Base-by-base conservation (phyloP, 2,329 filamentous ascomycete genomes). In the Nigrograna mackinnonii region DNA sequence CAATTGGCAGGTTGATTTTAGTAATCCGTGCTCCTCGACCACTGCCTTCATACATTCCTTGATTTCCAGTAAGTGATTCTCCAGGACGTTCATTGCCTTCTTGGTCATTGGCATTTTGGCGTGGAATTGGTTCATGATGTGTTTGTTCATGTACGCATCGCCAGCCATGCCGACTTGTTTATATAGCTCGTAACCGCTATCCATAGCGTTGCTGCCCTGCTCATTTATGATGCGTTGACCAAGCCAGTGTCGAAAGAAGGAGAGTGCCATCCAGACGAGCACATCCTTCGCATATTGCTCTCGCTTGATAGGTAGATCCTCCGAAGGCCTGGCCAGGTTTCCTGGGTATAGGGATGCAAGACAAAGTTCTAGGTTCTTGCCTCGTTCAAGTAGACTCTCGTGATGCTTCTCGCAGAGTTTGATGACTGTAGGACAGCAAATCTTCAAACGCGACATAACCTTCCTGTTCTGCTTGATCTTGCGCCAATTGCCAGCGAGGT, bases 231-330 rank as follows among this genome's bases (percentile, higher is more conserved):
- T 60, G 12, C 62, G 55, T 39, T 75, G 67, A 1, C 61, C 64
- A 22, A 77, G 54, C 70, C 72, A 78, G 53, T 79, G 72, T 1
- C 72, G 70, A 55, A 76, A 73, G 37, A 76, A 69, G 6, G 52
- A 55, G 6, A 79, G 60, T 4, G 70, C 71, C 60, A 79, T 75
- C 77, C 77, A 79, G 49, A 73, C 65, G 45, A 78, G 68, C 44
- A 79, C 74, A 45, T 79, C 73, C 43, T 68, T 72, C 16, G 66
- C 60, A 47, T 78, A 79, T 13, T 64, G 62, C 33, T 71, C 67
- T 22, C 74, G 71, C 39, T 64, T 67, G 39, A 68, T 64, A 9
- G 72, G 59, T 1, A 57, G 46, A 13, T 57, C 53, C 4, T 65
- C 47, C 9, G 49, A 52, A 5, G 56, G 54, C 1, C 51, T 48